phyloP scores from a whole-genome alignment of 176 grass and related monocot species.

The Oryza meyeriana region DNA sequence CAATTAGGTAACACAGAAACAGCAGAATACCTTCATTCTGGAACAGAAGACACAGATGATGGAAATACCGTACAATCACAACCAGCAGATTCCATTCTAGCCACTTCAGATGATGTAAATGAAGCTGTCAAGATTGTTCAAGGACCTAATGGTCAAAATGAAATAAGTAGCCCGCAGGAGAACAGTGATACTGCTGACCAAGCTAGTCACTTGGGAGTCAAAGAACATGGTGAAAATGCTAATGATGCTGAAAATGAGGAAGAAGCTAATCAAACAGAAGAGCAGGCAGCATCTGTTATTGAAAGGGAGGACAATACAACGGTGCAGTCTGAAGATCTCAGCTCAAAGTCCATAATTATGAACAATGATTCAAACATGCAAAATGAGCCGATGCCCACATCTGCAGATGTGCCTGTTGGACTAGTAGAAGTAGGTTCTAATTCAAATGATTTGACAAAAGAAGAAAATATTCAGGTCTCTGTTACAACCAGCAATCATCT shows the following conservation, averaged over 20 bases:
- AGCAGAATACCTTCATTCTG: constrained; percentile 23
- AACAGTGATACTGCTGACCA: constrained; percentile 29
- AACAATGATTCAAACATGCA: constrained; percentile 23
- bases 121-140: constrained; percentile 25
- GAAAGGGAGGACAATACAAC: constrained; percentile 31
- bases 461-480: constrained; percentile 40
- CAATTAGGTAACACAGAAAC: constrained; percentile 30
- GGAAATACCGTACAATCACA: background rate
- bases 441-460: constrained; percentile 36
- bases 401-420: constrained; percentile 33
- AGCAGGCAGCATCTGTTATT: background rate
- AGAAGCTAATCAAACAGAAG: constrained; percentile 36
- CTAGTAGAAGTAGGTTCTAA: constrained; percentile 32
- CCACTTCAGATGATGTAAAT: constrained; percentile 24
- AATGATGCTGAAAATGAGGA: constrained; percentile 34
- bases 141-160: constrained; percentile 32
- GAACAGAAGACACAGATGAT: constrained; percentile 40
- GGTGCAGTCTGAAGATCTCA: constrained; percentile 17
- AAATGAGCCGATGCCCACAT: constrained; percentile 28
- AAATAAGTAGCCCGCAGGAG: constrained; percentile 38
- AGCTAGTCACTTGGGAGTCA: constrained; percentile 31
- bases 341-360: constrained; percentile 30
- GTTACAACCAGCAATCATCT: constrained; percentile 35
- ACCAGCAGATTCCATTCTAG: constrained; percentile 13
- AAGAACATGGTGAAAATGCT: constrained; percentile 35